Conservation (phyloP, 106 monocot species). For the Allium sativum region DNA sequence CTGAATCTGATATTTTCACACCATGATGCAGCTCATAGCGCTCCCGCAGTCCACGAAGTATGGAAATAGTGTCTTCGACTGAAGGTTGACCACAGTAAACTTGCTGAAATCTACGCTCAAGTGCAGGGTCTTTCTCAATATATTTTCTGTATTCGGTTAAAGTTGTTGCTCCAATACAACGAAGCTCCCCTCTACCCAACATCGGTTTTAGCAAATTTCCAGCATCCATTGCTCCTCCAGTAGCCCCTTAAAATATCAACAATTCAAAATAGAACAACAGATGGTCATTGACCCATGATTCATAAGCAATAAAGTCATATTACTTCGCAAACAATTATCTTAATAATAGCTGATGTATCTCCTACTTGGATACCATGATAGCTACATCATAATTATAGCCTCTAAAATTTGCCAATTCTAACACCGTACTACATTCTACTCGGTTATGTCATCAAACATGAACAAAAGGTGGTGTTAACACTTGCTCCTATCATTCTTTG, state of each 20-base stretch:
- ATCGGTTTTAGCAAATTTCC: constrained; percentile 82
- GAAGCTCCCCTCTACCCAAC: constrained; percentile 80
- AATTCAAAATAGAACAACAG: background rate
- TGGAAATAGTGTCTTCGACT: constrained; percentile 80
- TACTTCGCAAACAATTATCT: too few relatives aligned
- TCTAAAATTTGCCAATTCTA: too few relatives aligned
- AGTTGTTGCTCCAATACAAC: constrained; percentile 87
- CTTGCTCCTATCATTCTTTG: too few relatives aligned
- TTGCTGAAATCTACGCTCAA: constrained; percentile 86
- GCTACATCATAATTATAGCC: too few relatives aligned
- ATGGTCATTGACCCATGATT: too few relatives aligned
- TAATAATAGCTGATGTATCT: too few relatives aligned
- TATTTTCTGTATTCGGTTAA: constrained; percentile 84
- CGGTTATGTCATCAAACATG: too few relatives aligned
- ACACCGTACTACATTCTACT: too few relatives aligned
- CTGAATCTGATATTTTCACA: constrained; percentile 77
- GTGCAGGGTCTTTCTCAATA: constrained; percentile 83
- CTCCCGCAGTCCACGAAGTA: constrained; percentile 75
- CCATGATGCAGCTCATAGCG: constrained; percentile 89
- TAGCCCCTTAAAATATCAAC: constrained; percentile 37
- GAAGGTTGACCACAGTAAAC: constrained; percentile 80
- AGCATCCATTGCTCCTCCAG: constrained; percentile 87
- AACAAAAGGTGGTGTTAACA: too few relatives aligned
- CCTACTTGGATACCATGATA: too few relatives aligned
- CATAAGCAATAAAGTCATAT: too few relatives aligned